phyloP scores from a whole-genome alignment of 2,329 filamentous ascomycete species.

The Fusarium pseudograminearum region DNA sequence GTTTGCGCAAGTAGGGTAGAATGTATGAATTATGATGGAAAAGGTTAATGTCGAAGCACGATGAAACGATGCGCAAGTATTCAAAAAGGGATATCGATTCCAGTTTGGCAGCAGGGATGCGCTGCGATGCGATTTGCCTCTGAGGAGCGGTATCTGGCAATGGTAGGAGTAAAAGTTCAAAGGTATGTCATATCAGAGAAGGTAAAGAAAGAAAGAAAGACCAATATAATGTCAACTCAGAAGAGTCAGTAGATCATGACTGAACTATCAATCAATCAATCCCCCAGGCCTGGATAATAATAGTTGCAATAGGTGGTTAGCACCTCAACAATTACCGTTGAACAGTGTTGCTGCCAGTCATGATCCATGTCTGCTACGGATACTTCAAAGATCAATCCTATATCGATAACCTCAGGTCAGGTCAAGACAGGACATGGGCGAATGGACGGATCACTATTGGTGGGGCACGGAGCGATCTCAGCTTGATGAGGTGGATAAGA shows the following conservation, averaged over 20 bases:
- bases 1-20: constrained; percentile 7
- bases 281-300: background rate
- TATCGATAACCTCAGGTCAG: constrained; percentile 17
- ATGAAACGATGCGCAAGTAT: constrained; percentile 1
- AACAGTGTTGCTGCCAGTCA: constrained; percentile 3
- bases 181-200: constrained; percentile 12
- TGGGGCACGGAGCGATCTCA: constrained; percentile 38
- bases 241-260: constrained; percentile 1
- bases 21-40: constrained; percentile 31
- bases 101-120: constrained; percentile 14
- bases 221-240: background rate
- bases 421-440: background rate
- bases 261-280: background rate
- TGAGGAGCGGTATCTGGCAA: constrained; percentile 14
- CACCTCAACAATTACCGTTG: constrained; percentile 24
- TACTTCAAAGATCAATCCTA: constrained; percentile 11
- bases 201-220: background rate
- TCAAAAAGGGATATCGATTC: constrained; percentile 26
- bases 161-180: constrained; percentile 21
- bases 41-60: constrained; percentile 4
- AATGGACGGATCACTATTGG: constrained; percentile 11
- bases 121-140: background rate
- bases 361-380: constrained; percentile 12
- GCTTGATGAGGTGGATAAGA: constrained; percentile 33
- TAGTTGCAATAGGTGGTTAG: constrained; percentile 4